These are phyloP conservation scores for Mortierella alpina DNA, from an alignment of 192 early-diverging fungal species.

Conservation along the genomic window DNA sequence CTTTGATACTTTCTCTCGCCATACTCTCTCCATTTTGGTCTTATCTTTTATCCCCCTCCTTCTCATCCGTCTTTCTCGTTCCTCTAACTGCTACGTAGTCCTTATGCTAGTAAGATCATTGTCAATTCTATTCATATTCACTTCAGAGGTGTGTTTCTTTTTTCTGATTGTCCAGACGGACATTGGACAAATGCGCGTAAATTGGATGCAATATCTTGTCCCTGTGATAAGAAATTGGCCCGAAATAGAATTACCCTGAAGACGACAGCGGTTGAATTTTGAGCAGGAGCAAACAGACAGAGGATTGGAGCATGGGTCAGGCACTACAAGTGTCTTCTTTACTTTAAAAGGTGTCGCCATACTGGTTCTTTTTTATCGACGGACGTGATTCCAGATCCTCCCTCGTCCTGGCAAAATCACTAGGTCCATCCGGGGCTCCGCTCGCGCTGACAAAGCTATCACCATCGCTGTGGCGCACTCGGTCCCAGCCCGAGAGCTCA, in stretches of 20 bases:
- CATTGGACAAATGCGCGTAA: too few relatives aligned
- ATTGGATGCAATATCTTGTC: too few relatives aligned
- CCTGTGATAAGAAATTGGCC: too few relatives aligned
- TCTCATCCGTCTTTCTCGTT: not conserved
- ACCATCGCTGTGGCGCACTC: constrained; percentile 1
- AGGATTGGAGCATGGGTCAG: not conserved
- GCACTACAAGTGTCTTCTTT: not conserved
- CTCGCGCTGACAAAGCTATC: constrained; percentile 1
- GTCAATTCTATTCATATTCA: too few relatives aligned
- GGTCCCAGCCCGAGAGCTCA: constrained; percentile 21
- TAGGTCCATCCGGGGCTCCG: constrained; percentile 23
- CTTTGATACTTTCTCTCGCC: not conserved
- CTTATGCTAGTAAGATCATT: too few relatives aligned
- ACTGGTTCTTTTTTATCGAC: constrained; percentile 25
- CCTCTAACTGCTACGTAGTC: too few relatives aligned
- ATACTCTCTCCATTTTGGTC: not conserved
- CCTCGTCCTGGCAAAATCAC: constrained; percentile 41
- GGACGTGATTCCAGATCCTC: constrained; percentile 37
- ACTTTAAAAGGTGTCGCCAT: constrained; percentile 30
- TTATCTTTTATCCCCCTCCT: not conserved
- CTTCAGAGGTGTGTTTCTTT: too few relatives aligned
- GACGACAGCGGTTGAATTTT: too few relatives aligned
- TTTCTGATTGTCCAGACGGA: too few relatives aligned
- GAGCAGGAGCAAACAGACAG: not conserved
- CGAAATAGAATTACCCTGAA: too few relatives aligned